Evolutionary conservation across 1,284 basidiomycete genomes (phyloP).

Genomic region (Mixia osmundae): DNA sequence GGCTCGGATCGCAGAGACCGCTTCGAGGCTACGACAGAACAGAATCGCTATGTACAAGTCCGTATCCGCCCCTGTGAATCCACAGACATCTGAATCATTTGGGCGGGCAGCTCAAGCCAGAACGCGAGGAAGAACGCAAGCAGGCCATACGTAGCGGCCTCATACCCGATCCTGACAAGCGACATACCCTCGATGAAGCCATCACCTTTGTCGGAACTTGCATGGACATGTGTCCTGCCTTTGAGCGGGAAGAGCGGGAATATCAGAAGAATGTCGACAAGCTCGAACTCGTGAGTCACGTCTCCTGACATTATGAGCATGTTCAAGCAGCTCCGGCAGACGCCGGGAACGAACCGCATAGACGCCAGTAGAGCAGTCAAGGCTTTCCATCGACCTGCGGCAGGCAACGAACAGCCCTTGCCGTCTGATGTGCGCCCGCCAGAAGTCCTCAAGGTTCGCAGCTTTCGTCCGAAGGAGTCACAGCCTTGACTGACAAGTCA

Average conservation of each 20-base stretch:
- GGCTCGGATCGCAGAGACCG: no score
- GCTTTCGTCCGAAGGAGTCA: neutral
- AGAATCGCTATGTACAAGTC: conserved; percentile 7
- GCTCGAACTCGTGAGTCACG: conserved; percentile 33
- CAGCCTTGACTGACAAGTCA: neutral
- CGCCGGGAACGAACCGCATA: conserved; percentile 33
- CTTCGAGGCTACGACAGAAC: conserved; percentile 3
- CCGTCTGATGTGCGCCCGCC: conserved; percentile 86
- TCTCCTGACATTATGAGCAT: neutral
- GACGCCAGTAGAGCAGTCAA: conserved; percentile 75
- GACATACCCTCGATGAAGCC: conserved; percentile 60
- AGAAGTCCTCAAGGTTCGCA: conserved; percentile 43
- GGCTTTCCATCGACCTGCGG: conserved; percentile 70
- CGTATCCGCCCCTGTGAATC: no score
- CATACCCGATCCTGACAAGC: conserved; percentile 58
- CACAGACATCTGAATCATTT: neutral
- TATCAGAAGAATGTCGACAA: conserved; percentile 68
- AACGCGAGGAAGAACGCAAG: conserved; percentile 46
- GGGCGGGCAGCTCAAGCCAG: conserved; percentile 25
- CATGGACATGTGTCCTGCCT: conserved; percentile 77
- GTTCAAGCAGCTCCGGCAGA: conserved; percentile 9
- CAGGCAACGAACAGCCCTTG: conserved; percentile 60
- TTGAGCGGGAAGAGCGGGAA: conserved; percentile 75
- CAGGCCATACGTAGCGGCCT: conserved; percentile 57
- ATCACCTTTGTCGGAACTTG: conserved; percentile 79